phyloP scores from a whole-genome alignment of 257 asterid species.

The Prunella vulgaris region DNA sequence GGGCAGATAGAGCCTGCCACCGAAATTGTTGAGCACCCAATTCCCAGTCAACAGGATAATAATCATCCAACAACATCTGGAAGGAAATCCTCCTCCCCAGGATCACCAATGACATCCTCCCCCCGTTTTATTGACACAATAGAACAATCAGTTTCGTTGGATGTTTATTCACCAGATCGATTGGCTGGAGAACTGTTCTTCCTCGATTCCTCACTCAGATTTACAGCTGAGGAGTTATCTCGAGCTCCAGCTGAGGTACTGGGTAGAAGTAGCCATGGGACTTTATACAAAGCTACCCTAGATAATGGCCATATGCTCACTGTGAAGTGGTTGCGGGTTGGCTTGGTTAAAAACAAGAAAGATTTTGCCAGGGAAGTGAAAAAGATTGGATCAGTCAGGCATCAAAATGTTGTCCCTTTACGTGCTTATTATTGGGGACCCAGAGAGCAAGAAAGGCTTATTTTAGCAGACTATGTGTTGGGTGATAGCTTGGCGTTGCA shows the following conservation, averaged over 20 bases:
- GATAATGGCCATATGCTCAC: constrained; percentile 75
- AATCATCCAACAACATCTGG: constrained; percentile 51
- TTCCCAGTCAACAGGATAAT: constrained; percentile 34
- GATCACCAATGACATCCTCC: constrained; percentile 68
- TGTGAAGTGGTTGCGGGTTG: constrained; percentile 93
- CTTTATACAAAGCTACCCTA: constrained; percentile 82
- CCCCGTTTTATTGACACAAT: constrained; percentile 60
- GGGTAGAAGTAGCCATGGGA: constrained; percentile 95
- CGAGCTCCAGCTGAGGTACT: constrained; percentile 97
- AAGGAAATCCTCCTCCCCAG: constrained; percentile 71
- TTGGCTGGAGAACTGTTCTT: constrained; percentile 84
- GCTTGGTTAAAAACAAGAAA: constrained; percentile 83
- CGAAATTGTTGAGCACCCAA: constrained; percentile 64
- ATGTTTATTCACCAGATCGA: constrained; percentile 84
- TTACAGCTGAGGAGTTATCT: constrained; percentile 86
- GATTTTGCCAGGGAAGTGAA: constrained; percentile 83
- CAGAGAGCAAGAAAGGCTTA: constrained; percentile 83
- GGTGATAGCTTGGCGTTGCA: constrained; percentile 93
- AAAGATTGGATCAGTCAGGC: constrained; percentile 73
- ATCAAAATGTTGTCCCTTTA: constrained; percentile 54
- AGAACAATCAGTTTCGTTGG: constrained; percentile 59
- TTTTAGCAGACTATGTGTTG: constrained; percentile 68
- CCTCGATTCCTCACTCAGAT: constrained; percentile 59
- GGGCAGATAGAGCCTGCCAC: constrained; percentile 55
- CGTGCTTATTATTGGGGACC: constrained; percentile 96